Evolutionary conservation across 2,329 filamentous ascomycete species (phyloP), one percentile per base, ranked within the genome.

Genomic region (Alternaria sp.): DNA sequence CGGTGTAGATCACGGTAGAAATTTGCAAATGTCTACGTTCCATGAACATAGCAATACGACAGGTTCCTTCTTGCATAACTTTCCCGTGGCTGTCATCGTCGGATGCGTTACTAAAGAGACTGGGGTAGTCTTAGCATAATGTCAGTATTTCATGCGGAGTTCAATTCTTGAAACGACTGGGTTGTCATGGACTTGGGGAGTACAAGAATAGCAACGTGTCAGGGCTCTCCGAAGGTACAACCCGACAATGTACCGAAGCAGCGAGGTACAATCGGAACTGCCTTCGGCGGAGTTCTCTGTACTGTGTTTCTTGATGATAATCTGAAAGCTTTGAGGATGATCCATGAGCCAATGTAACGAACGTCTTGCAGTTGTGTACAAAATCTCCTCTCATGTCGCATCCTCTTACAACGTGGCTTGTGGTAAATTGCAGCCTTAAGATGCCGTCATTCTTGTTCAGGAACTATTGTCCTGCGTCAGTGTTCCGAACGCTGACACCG

Each of bases 401-500:
- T 30, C 44, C 14, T 1, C 14, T 48, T 8, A 22, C 20, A 36
- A 22, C 18, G 9, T 30, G 46, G 30, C 22, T 5, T 14, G 5
- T 39, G 22, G 34, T 34, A n/a, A 38, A 11, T 51, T 22, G 16
- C 16, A 16, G 39, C 14, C 32, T 22, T 4, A 12, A 41, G n/a
- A 53, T 48, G 43, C 46, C 44, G 38, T 49, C 46, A 22, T 51
- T 20, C 51, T 44, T 24, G 36, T 24, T 42, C 30, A 34, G 18
- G 39, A 56, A 44, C 11, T 14, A 51, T 34, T 18, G 28, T 41
- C 47, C 24, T 20, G 16, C 46, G 47, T 24, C 44, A 7, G 16
- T 55, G 47, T 26, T 43, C 43, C 48, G 41, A 26, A 43, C 14
- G 41, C 18, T 55, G 59, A 59, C 59, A 62, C 47, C 12, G 47